A percentile compares a stretch with the other conserved stretches of the same genome.
These are phyloP conservation scores for Physaria fendleri DNA, from an alignment of 345 rosid genomes.

Conservation along the genomic window DNA sequence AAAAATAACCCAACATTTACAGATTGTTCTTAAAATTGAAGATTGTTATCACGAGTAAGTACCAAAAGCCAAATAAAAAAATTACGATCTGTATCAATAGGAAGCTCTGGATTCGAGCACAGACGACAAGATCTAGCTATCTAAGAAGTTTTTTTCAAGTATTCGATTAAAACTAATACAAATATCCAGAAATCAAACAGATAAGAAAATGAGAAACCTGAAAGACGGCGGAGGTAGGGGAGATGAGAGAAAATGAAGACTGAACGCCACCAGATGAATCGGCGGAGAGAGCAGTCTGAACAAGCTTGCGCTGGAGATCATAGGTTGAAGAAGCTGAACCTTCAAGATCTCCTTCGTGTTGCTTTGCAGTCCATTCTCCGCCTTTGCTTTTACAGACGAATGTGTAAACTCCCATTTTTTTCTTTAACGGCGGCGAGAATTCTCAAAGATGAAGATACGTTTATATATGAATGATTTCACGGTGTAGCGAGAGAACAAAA, in stretches of 20 bases:
- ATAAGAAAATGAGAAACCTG: constrained; percentile 38
- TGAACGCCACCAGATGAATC: constrained; percentile 75
- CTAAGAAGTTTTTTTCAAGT: too few relatives aligned
- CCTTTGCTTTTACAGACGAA: constrained; percentile 61
- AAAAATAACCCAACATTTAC: background rate
- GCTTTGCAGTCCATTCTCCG: constrained; percentile 68
- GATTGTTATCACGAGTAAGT: background rate
- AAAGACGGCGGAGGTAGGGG: constrained; percentile 71
- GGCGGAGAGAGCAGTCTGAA: constrained; percentile 47
- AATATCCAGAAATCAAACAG: background rate
- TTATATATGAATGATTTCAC: too few relatives aligned
- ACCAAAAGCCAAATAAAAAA: background rate
- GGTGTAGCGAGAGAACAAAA: too few relatives aligned
- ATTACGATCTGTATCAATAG: background rate
- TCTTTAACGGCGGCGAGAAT: too few relatives aligned
- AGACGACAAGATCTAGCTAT: background rate
- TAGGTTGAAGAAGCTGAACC: constrained; percentile 53
- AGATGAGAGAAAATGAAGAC: constrained; percentile 66
- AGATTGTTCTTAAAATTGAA: background rate
- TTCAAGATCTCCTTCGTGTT: constrained; percentile 68
- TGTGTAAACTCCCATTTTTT: too few relatives aligned
- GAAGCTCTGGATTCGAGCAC: background rate
- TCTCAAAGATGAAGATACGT: too few relatives aligned
- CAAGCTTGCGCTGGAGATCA: constrained; percentile 75
- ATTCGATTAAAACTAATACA: background rate